Conservation (phyloP, 1,284 basidiomycete genomes). For the Lignosus rhinocerotis region DNA sequence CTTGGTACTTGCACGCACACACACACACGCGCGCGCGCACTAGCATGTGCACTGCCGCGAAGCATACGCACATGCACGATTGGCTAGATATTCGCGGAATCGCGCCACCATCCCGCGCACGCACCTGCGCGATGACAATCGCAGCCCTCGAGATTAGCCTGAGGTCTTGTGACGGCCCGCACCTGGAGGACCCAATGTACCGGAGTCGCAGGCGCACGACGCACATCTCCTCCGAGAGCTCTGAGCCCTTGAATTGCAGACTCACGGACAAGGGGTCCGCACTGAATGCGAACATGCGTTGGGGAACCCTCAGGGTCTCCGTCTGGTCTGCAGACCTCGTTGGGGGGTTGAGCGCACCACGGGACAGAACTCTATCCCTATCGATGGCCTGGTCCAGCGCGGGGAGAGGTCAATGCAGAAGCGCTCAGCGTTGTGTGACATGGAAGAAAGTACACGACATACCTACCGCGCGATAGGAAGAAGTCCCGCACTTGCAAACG, state of each 20-base stretch:
- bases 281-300: conserved; percentile 5
- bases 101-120: conserved; percentile 9
- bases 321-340: neutral
- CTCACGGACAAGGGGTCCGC: conserved; percentile 5
- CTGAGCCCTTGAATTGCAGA: neutral
- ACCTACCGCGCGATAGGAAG: conserved; percentile 8
- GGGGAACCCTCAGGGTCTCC: neutral
- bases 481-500: conserved; percentile 5
- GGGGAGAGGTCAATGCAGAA: neutral
- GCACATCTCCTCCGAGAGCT: neutral
- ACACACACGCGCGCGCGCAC: too few species aligned
- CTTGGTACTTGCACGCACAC: too few species aligned
- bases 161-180: conserved; percentile 17
- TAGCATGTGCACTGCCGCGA: conserved; percentile 14
- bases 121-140: conserved; percentile 9
- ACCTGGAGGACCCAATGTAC: neutral
- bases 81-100: conserved; percentile 8
- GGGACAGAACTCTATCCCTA: conserved; percentile 22
- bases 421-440: too few species aligned
- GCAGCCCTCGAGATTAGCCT: conserved; percentile 10
- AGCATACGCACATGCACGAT: conserved; percentile 3
- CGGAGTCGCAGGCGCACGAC: neutral
- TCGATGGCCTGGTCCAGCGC: conserved; percentile 12
- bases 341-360: neutral
- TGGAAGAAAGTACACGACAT: neutral